Base-by-base conservation (phyloP, 768 basidiomycete species). In the Hericium coralloides region DNA sequence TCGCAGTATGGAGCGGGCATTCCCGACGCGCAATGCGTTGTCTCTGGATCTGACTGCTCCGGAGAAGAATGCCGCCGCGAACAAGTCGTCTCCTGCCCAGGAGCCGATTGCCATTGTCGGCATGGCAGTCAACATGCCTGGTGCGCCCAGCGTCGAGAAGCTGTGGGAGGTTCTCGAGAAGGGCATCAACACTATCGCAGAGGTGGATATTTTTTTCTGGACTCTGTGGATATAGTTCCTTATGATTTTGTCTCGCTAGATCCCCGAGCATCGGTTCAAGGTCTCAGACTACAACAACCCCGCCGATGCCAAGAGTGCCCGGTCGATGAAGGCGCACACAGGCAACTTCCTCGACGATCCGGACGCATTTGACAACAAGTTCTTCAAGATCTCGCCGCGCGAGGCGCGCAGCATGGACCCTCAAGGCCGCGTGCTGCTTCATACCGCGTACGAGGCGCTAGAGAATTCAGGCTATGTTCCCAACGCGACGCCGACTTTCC, bases 381-480 rank as follows among this genome's bases (percentile, higher is more conserved):
- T 87, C 65, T 90, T 89, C 74, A 81, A 78, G 43, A 79, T 87
- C 48, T 85, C 82, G 41, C 87, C 88, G 2, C 79, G 87, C 5
- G 87, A 89, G 68, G 87, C 88, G 14, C 79, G 72, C 58, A 80
- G 74, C 66, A 89, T 89, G 85, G 85, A 89, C 63, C 87, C 88
- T 7, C 87, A 89, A 60, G 86, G 88, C 60, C 78, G 87, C 4
- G 62, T 89, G 37, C 70, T 89, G 4, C 74, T 89, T 15, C 85
- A 84, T 39, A 75, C 79, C 2, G 84, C 83, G 4, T 79, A 86
- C 54, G 77, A 85, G 56, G 87, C 87, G 0, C 72, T 89, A 4
- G 86, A 89, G 65, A 75, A 81, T 58, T 77, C 86, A 4, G 88
- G 87, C 0, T 89, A 85, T 63, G 79, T 85, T 14, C 84, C 86